These are phyloP conservation scores for Penicillium sp. DNA, from an alignment of 2,329 filamentous ascomycete genomes.

Conservation along the genomic window DNA sequence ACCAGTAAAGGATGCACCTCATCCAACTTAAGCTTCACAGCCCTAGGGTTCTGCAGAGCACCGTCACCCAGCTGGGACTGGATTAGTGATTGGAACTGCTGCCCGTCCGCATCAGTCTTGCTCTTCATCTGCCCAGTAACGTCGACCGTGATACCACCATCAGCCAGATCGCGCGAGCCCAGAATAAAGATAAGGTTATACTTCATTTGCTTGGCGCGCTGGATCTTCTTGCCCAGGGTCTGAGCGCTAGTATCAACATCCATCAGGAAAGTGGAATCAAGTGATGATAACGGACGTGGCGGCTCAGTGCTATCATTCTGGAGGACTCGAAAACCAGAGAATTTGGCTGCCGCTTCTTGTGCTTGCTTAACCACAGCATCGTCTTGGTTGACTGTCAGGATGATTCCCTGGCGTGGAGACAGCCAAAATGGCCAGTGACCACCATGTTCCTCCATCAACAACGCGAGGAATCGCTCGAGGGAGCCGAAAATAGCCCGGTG, in stretches of 20 bases:
- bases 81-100: constrained; percentile 30
- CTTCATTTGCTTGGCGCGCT: constrained; percentile 68
- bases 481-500: constrained; percentile 84
- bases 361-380: constrained; percentile 47
- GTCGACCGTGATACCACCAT: constrained; percentile 54
- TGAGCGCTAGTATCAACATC: constrained; percentile 68
- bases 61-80: constrained; percentile 25
- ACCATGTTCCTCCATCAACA: constrained; percentile 80
- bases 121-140: constrained; percentile 45
- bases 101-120: constrained; percentile 33
- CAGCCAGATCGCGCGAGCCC: constrained; percentile 65
- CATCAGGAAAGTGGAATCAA: constrained; percentile 65
- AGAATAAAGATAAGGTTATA: constrained; percentile 75
- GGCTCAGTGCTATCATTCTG: constrained; percentile 23
- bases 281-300: constrained; percentile 45
- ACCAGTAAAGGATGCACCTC: constrained; percentile 40
- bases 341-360: constrained; percentile 53
- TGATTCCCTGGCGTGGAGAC: constrained; percentile 73
- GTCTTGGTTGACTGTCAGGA: constrained; percentile 69
- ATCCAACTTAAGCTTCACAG: constrained; percentile 38
- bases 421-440: constrained; percentile 88
- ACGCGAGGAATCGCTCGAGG: constrained; percentile 79
- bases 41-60: constrained; percentile 34
- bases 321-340: constrained; percentile 44
- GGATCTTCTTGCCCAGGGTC: constrained; percentile 67